Percentiles rank a stretch among this genome's conserved stretches.
Evolutionary conservation across 2,329 filamentous ascomycete genomes (phyloP).

Genomic region (Pyrenophora graminea): DNA sequence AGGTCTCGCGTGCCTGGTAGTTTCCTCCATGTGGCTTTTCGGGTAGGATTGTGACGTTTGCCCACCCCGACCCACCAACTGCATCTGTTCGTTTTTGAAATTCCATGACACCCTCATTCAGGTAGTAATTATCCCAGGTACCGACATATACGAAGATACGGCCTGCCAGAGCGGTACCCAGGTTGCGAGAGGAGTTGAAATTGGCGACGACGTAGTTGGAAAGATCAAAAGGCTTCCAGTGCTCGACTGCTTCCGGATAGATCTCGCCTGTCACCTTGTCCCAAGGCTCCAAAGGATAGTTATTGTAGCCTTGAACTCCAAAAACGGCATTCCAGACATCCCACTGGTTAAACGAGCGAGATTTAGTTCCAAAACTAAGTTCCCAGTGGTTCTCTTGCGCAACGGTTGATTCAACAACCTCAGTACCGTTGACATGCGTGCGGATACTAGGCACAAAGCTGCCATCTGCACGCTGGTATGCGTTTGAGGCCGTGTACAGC

Average conservation of each 20-base stretch:
- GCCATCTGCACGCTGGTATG: slow-evolving; percentile 35
- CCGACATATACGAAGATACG: slow-evolving; percentile 46
- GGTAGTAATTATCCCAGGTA: slow-evolving; percentile 42
- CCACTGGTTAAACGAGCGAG: slow-evolving; percentile 44
- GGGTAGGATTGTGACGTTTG: slow-evolving; percentile 43
- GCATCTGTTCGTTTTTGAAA: slow-evolving; percentile 43
- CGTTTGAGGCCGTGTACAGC: slow-evolving; percentile 40
- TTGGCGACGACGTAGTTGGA: slow-evolving; percentile 40
- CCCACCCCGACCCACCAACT: slow-evolving; percentile 41
- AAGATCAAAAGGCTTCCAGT: slow-evolving; percentile 46
- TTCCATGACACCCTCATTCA: slow-evolving; percentile 44
- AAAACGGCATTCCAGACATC: slow-evolving; percentile 48
- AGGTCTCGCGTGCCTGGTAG: slow-evolving; percentile 38
- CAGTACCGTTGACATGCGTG: slow-evolving; percentile 28
- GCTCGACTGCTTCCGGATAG: slow-evolving; percentile 43
- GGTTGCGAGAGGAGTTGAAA: slow-evolving; percentile 38
- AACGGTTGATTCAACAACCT: slow-evolving; percentile 31
- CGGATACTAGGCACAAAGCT: slow-evolving; percentile 40
- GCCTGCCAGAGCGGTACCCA: slow-evolving; percentile 37
- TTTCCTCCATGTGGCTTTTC: slow-evolving; percentile 40
- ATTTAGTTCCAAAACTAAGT: slow-evolving; percentile 42
- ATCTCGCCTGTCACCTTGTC: slow-evolving; percentile 48
- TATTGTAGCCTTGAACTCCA: slow-evolving; percentile 43
- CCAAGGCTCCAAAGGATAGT: slow-evolving; percentile 48
- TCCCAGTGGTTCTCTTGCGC: slow-evolving; percentile 48